These are phyloP conservation scores for Phaeosphaeria sp. DNA, from an alignment of 2,329 filamentous ascomycete species.

Conservation along the genomic window DNA sequence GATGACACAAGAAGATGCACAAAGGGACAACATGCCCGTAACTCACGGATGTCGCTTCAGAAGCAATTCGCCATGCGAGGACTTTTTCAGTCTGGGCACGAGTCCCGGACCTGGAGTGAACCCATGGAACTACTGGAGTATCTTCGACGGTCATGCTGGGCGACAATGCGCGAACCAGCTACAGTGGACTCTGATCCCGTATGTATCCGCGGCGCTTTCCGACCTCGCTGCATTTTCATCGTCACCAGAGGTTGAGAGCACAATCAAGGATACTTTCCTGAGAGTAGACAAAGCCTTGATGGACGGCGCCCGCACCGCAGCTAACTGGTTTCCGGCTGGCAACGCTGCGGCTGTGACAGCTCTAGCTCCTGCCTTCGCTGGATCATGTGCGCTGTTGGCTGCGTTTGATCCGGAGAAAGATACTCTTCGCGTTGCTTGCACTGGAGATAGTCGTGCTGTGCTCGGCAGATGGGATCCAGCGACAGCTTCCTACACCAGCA, in stretches of 20 bases:
- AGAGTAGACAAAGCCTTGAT: conserved; percentile 66
- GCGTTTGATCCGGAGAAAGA: conserved; percentile 64
- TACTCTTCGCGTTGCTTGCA: conserved; percentile 68
- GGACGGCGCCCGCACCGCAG: conserved; percentile 44
- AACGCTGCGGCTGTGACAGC: conserved; percentile 33
- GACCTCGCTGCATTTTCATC: conserved; percentile 42
- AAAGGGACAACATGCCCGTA: conserved; percentile 32
- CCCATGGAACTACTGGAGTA: conserved; percentile 50
- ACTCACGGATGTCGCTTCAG: conserved; percentile 41
- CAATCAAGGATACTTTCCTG: conserved; percentile 65
- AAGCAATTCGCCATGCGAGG: conserved; percentile 44
- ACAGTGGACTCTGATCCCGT: conserved; percentile 52
- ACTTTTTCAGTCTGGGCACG: conserved; percentile 38
- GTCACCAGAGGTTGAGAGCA: conserved; percentile 58
- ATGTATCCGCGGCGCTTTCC: conserved; percentile 49
- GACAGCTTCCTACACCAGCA: conserved; percentile 57
- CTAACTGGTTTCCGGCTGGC: conserved; percentile 48
- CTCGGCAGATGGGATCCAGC: conserved; percentile 60
- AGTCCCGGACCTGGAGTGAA: conserved; percentile 35
- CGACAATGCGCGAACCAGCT: conserved; percentile 52
- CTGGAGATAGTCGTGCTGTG: conserved; percentile 72
- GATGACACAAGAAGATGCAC: conserved; percentile 34
- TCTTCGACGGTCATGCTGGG: conserved; percentile 61
- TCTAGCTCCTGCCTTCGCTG: conserved; percentile 54
- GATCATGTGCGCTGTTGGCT: conserved; percentile 70